Evolutionary conservation across 768 basidiomycete genomes (phyloP).

Genomic region (Suillus subluteus): DNA sequence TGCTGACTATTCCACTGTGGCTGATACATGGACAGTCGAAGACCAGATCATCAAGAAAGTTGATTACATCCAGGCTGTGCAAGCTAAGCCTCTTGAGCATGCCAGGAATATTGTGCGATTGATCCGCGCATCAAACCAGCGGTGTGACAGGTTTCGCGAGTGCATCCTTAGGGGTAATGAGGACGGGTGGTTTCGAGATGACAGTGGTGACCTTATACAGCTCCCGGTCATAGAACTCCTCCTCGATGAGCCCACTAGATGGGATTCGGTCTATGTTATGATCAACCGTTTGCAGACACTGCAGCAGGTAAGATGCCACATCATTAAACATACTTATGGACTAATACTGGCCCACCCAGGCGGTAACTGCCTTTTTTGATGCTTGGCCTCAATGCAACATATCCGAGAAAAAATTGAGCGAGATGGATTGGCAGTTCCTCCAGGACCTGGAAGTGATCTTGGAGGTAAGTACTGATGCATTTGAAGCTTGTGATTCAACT

Average conservation of each 20-base stretch:
- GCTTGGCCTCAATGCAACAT: slow-evolving; percentile 4
- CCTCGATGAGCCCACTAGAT: slow-evolving; percentile 39
- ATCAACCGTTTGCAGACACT: slow-evolving; percentile 18
- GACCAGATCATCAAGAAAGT: too few species aligned
- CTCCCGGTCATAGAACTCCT: slow-evolving; percentile 9
- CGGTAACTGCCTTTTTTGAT: slow-evolving; percentile 1
- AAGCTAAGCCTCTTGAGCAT: too few species aligned
- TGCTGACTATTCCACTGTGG: too few species aligned
- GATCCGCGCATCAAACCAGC: too few species aligned
- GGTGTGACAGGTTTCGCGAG: neutral
- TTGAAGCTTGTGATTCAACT: too few species aligned
- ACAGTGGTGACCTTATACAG: neutral
- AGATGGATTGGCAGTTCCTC: slow-evolving; percentile 11
- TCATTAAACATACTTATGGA: neutral
- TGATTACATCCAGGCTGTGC: too few species aligned
- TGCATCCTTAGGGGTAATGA: slow-evolving; percentile 11
- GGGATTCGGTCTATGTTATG: slow-evolving; percentile 45
- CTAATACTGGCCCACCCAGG: slow-evolving; percentile 3
- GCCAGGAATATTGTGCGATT: too few species aligned
- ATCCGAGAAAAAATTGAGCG: neutral
- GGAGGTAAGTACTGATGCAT: slow-evolving; percentile 8
- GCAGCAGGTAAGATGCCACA: slow-evolving; percentile 8
- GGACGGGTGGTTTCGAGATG: slow-evolving; percentile 1
- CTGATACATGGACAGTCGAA: too few species aligned
- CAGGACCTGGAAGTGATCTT: slow-evolving; percentile 19